Evolutionary conservation across 495 filamentous ascomycete genomes (phyloP), one percentile per base, ranked within the genome.

Genomic region (Aspergillus campestris): DNA sequence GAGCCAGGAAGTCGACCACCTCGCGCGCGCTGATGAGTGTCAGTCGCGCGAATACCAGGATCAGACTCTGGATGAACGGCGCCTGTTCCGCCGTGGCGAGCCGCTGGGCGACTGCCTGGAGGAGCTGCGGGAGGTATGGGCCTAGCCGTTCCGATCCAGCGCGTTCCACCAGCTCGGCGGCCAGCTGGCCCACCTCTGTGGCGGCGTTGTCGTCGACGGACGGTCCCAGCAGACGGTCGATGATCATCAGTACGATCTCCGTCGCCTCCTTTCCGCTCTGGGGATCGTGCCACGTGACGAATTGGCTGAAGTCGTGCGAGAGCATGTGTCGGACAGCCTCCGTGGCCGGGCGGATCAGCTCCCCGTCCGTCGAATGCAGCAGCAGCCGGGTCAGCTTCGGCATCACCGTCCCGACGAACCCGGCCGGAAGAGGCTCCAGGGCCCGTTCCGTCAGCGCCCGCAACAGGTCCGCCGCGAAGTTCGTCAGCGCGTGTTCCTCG

Each of bases 101-200:
- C 37, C 92, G 81, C 24, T 80, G 77, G n/a, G 94, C 94, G 29
- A 98, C 92, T 7, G 90, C 89, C 49, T 80, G 79, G 6, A 98
- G 78, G n/a, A 98, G 80, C 62, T 94, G 87, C 11, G 82, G 79
- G 7, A 98, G 74, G 55, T 86, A 95, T 7, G 89, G 90, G 4
- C 92, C 92, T 13, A 98, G 80, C 37, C 84, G 76, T 52, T 95
- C 89, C 18, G 83, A 80, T 29, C 90, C 89, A 32, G 91, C 92
- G 59, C 86, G 90, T 64, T 97, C 94, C 6, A 98, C 94, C 47
- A 97, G 69, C 59, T 95, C 92, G 0, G 90, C 92, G 0, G 92
- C 92, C 40, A 98, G 76, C 27, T 90, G 87, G 47, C 92, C 92
- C 24, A 98, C 89, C 66, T 97, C 94, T 6, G 87, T 85, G n/a